Conservation (phyloP, 768 basidiomycete species). For the Clavulina sp. region DNA sequence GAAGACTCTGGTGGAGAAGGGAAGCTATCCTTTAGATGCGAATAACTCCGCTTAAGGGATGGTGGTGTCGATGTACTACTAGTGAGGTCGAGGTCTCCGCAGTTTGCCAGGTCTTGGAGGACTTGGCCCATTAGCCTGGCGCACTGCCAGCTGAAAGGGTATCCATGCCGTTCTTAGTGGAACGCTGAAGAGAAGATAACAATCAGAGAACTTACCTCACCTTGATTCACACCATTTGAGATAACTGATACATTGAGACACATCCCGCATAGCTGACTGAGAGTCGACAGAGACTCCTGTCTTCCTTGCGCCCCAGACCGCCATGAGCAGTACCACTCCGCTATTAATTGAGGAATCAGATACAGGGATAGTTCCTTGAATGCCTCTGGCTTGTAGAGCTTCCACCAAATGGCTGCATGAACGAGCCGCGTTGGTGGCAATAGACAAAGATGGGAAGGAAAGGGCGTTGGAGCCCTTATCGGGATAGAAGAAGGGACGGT, state of each 20-base stretch:
- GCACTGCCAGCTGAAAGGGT: too few species aligned
- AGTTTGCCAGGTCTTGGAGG: too few species aligned
- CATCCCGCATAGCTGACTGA: background rate
- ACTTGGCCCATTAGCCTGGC: too few species aligned
- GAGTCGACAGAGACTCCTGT: background rate
- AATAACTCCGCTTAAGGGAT: too few species aligned
- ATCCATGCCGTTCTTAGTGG: too few species aligned
- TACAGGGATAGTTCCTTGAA: slow-evolving; percentile 27
- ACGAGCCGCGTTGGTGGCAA: slow-evolving; percentile 43
- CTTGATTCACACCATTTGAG: too few species aligned
- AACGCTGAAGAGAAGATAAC: too few species aligned
- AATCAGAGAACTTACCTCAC: too few species aligned
- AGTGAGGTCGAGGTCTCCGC: too few species aligned
- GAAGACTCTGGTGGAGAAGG: too few species aligned
- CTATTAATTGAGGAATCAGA: slow-evolving; percentile 31
- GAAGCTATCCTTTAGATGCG: too few species aligned
- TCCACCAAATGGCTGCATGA: slow-evolving; percentile 44
- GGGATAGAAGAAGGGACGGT: slow-evolving; percentile 2
- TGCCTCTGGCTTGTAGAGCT: slow-evolving; percentile 28
- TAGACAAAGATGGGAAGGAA: slow-evolving; percentile 33
- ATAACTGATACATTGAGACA: background rate
- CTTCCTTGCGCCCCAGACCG: slow-evolving; percentile 37
- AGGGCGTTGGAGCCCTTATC: slow-evolving; percentile 5
- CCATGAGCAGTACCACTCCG: slow-evolving; percentile 35
- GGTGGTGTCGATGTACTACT: too few species aligned